Conservation (phyloP, 345 rosid genomes). For the Moricandia arvensis region DNA sequence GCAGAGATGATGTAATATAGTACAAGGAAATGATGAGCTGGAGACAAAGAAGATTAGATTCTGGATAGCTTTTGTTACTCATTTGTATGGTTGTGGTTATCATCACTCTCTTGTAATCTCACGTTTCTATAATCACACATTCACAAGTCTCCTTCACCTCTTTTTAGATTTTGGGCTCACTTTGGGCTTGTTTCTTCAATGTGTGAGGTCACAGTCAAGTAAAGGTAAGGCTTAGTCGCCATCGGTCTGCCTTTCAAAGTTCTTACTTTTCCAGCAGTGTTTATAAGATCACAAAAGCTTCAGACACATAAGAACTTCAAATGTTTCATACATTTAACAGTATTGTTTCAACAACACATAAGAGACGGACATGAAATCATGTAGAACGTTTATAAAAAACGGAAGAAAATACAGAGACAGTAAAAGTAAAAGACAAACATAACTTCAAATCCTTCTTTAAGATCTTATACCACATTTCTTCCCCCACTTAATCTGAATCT, state of each 20-base stretch:
- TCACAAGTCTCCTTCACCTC: not conserved
- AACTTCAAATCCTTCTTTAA: slow-evolving; percentile 13
- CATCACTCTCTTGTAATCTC: slow-evolving; percentile 13
- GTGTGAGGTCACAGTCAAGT: slow-evolving; percentile 1
- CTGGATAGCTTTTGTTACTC: slow-evolving; percentile 56
- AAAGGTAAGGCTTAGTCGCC: slow-evolving; percentile 32
- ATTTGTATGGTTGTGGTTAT: slow-evolving; percentile 34
- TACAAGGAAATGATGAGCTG: slow-evolving; percentile 27
- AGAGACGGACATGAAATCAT: not conserved
- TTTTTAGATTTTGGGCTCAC: not conserved
- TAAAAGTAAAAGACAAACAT: not conserved
- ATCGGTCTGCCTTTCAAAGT: slow-evolving; percentile 25
- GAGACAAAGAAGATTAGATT: slow-evolving; percentile 62
- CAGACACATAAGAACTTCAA: not conserved
- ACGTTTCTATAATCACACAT: slow-evolving; percentile 26
- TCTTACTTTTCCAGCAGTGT: no score
- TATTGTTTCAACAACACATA: slow-evolving; percentile 5
- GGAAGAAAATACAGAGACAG: not conserved
- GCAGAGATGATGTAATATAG: slow-evolving; percentile 21
- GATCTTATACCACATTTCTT: not conserved
- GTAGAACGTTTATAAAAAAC: not conserved
- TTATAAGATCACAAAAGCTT: not conserved
- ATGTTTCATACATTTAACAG: not conserved
- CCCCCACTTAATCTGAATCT: slow-evolving; percentile 64
- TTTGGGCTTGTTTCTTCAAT: slow-evolving; percentile 28